Evolutionary conservation across 495 filamentous ascomycete genomes (phyloP).

Genomic region (Xylaria telfairii): DNA sequence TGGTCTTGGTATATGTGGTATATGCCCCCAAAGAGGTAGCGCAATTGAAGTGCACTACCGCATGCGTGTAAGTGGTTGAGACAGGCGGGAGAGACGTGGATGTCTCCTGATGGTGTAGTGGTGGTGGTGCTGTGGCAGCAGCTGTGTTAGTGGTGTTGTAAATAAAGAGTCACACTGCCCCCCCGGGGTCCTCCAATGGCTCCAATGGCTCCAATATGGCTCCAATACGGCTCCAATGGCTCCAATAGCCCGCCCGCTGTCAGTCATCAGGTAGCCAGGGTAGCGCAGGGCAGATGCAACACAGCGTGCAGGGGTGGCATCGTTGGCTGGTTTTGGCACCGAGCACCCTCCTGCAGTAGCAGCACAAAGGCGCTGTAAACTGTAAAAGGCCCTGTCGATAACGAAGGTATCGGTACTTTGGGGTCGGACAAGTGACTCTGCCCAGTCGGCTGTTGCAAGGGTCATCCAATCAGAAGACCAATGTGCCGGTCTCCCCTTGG

Average conservation of each 20-base stretch:
- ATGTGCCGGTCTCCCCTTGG: background rate
- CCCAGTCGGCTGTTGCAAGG: background rate
- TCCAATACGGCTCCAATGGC: too few species aligned
- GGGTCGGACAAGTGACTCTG: slow-evolving; percentile 30
- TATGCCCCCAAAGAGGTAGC: background rate
- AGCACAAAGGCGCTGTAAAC: too few species aligned
- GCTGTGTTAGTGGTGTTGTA: slow-evolving; percentile 26
- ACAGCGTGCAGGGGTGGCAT: slow-evolving; percentile 27
- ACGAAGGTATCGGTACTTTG: slow-evolving; percentile 34
- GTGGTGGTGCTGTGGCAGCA: slow-evolving; percentile 13
- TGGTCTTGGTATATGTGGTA: too few species aligned
- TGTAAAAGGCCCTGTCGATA: background rate
- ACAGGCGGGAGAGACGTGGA: slow-evolving; percentile 36
- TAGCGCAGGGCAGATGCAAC: slow-evolving; percentile 32
- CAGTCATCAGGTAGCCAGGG: slow-evolving; percentile 39
- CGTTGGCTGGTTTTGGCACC: slow-evolving; percentile 28
- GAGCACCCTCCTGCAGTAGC: background rate
- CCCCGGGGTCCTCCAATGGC: slow-evolving; percentile 31
- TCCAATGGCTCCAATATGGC: slow-evolving; percentile 30
- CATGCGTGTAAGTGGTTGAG: slow-evolving; percentile 16
- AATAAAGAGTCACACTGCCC: slow-evolving; percentile 41
- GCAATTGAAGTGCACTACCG: slow-evolving; percentile 10
- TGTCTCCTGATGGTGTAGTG: slow-evolving; percentile 38
- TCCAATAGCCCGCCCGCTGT: slow-evolving; percentile 30
- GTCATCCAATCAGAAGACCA: slow-evolving; percentile 15